Evolutionary conservation across 164 flowering plant species (phyloP), one percentile per base, ranked within the genome.

Genomic region (Tinospora cordifolia): DNA sequence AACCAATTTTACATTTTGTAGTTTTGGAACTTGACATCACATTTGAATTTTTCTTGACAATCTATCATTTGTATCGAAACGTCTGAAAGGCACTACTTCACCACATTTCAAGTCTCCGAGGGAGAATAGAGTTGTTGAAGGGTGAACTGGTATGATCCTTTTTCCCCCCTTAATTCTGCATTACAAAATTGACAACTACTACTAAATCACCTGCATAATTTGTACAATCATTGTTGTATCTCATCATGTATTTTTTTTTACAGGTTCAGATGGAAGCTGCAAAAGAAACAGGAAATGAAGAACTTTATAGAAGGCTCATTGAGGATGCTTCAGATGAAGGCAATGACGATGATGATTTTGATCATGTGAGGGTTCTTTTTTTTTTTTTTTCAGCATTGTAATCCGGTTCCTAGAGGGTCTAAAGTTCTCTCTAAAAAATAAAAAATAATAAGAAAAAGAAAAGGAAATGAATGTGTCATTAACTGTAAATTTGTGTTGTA

Each of bases 81-180:
- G n/a, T 66, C 47, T 72, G 38, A 83, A 83, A 92, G 96, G 96
- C 90, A 58, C 77, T 90, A 62, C 85, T 80, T 77, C 91, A 88
- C 83, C 98, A 90, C 74, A 79, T 88, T 57, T 71, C 69, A 67
- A 89, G 83, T 67, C 79, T 90, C 49, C 78, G 70, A 57, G 86
- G 84, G 58, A 83, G 78, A 74, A 84, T 90, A 66, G 85, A 84
- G 76, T 47, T 83, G 79, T 68, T 90, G 77, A 86, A 83, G 76
- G 80, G 83, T 46, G 90, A 85, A 74, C 80, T 86, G 58, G 95
- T 90, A 84, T 66, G 83, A 36, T 66, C 72, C 36, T 34, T 69
- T 41, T 39, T 19, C 39, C 12, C 8, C 39, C 12, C 8, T 30
- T 72, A 17, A 63, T 0, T 41, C 12, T 71, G 39, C 3, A 3